These are phyloP conservation scores for Phylloboletellus chloephorus DNA, from an alignment of 1,284 basidiomycete species.

Conservation along the genomic window DNA sequence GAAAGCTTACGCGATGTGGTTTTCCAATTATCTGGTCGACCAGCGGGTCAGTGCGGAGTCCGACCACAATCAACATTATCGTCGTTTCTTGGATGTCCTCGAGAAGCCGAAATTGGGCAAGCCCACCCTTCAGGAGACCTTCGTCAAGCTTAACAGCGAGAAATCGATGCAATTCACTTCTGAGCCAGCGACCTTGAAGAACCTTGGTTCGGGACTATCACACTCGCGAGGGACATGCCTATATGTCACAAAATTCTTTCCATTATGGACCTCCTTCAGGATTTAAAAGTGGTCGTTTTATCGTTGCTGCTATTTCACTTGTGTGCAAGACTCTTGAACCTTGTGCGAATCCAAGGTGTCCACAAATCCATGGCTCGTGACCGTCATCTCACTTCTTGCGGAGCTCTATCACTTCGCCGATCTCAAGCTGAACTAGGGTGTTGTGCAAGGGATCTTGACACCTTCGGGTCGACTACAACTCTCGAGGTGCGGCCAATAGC, in stretches of 20 bases:
- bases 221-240: conserved; percentile 86
- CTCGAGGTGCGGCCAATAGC: conserved; percentile 68
- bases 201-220: conserved; percentile 93
- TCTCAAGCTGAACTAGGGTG: conserved; percentile 89
- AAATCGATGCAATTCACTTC: conserved; percentile 80
- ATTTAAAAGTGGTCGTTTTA: conserved; percentile 86
- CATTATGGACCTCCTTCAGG: conserved; percentile 94
- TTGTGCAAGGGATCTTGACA: conserved; percentile 90
- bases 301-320: conserved; percentile 96
- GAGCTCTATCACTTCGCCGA: conserved; percentile 98
- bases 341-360: conserved; percentile 87
- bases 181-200: conserved; percentile 88
- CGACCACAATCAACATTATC: conserved; percentile 95
- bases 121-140: conserved; percentile 90
- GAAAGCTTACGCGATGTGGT: conserved; percentile 88
- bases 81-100: conserved; percentile 87
- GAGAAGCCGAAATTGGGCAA: conserved; percentile 60
- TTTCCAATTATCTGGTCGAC: conserved; percentile 95
- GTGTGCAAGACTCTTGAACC: conserved; percentile 96
- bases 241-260: conserved; percentile 92
- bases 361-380: conserved; percentile 99
- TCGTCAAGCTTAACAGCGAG: conserved; percentile 92
- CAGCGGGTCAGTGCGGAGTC: conserved; percentile 95
- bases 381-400: conserved; percentile 84
- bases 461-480: conserved; percentile 80